Percentiles rank a stretch among this genome's conserved stretches.
Evolutionary conservation across 139 green algal species (phyloP).

Genomic region (Ettlia oleoabundans): DNA sequence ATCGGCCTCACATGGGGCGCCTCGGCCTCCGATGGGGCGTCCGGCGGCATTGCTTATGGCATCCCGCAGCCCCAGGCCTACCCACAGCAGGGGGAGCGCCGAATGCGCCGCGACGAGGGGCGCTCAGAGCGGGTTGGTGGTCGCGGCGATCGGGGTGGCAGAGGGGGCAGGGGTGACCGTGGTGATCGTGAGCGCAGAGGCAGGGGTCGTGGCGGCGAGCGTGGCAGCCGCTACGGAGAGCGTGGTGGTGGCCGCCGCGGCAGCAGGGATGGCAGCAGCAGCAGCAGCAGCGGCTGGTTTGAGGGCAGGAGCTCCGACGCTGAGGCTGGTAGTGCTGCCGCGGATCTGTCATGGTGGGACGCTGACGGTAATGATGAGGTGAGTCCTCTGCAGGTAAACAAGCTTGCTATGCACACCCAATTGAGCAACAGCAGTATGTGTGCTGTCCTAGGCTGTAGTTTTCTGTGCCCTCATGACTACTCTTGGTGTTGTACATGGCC

Average conservation of each 20-base stretch:
- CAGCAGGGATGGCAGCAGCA: background rate
- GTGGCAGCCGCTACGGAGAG: background rate
- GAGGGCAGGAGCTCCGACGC: background rate
- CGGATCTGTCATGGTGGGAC: conserved; percentile 26
- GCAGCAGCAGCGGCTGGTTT: background rate
- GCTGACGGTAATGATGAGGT: background rate
- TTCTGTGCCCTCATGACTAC: no score
- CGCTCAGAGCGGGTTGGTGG: background rate
- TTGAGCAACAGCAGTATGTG: no score
- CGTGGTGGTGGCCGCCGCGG: background rate
- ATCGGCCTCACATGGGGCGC: conserved; percentile 5
- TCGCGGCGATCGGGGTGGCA: background rate
- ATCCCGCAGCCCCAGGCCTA: background rate
- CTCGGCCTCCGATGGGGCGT: background rate
- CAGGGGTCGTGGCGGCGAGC: background rate
- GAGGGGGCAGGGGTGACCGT: background rate
- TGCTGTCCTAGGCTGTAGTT: no score
- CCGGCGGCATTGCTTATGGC: background rate
- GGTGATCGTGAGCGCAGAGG: background rate
- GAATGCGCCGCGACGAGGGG: background rate
- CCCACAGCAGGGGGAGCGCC: conserved; percentile 9
- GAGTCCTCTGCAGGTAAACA: background rate
- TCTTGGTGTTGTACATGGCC: no score
- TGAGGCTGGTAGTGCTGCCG: background rate
- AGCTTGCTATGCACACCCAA: no score